These are phyloP conservation scores for Allodekkera sacchari DNA, from an alignment of 805 yeast genomes.

Conservation along the genomic window DNA sequence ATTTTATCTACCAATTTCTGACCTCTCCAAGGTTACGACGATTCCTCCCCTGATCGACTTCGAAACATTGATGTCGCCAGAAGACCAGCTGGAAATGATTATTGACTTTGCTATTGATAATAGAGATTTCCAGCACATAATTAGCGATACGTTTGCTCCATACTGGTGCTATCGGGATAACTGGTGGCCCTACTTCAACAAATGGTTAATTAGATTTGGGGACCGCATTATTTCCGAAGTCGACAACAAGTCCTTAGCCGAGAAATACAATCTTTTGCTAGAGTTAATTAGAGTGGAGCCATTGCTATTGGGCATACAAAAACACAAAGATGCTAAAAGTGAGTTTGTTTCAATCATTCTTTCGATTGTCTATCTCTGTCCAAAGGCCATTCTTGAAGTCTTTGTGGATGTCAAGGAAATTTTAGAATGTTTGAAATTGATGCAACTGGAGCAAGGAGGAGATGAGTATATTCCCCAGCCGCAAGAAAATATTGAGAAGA, in stretches of 20 bases:
- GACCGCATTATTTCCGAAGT: constrained; percentile 5
- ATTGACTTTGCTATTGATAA: constrained; percentile 7
- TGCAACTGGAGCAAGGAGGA: constrained; percentile 6
- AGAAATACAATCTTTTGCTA: constrained; percentile 9
- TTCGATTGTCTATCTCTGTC: constrained; percentile 17
- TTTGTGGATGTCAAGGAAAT: constrained; percentile 21
- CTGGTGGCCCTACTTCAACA: constrained; percentile 12
- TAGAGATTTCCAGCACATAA: constrained; percentile 4
- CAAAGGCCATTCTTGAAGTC: constrained; percentile 16
- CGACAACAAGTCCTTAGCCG: constrained; percentile 5
- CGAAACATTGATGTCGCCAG: constrained; percentile 7
- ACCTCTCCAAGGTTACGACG: constrained; percentile 5
- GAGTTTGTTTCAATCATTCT: constrained; percentile 14
- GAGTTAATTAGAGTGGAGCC: constrained; percentile 16
- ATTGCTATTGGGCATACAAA: constrained; percentile 8
- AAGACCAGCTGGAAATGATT: constrained; percentile 15
- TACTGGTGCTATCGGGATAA: constrained; percentile 9
- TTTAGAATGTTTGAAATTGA: constrained; percentile 9
- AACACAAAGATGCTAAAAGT: background rate
- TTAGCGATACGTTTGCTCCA: constrained; percentile 14
- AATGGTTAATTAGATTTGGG: constrained; percentile 14
- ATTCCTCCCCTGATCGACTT: constrained; percentile 15
- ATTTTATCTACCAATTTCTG: constrained; percentile 16
- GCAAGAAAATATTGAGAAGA: constrained; percentile 2
- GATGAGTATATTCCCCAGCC: background rate